Evolutionary conservation across 2,329 filamentous ascomycete genomes (phyloP).

Genomic region (Fusarium nodosum): DNA sequence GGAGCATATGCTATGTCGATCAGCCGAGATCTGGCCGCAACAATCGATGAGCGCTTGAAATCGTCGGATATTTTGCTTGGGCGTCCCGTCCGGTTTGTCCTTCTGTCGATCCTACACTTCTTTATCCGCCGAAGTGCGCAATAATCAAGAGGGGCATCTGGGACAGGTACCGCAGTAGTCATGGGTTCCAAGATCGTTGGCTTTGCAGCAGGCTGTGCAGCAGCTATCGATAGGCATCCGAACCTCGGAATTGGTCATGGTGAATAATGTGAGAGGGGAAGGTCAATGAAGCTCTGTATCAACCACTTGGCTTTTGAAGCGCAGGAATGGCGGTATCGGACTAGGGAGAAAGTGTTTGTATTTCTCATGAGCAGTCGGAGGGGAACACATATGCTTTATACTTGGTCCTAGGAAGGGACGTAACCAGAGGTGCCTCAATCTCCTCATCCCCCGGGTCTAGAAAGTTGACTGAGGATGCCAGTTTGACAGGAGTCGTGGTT

Average conservation of each 20-base stretch:
- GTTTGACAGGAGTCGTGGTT: conserved; percentile 17
- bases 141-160: conserved; percentile 44
- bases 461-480: conserved; percentile 45
- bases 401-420: conserved; percentile 28
- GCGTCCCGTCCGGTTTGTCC: background rate
- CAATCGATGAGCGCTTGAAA: background rate
- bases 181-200: conserved; percentile 52
- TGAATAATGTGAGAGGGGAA: background rate
- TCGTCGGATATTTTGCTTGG: background rate
- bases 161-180: conserved; percentile 53
- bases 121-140: background rate
- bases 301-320: conserved; percentile 5
- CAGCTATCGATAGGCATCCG: conserved; percentile 44
- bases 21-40: background rate
- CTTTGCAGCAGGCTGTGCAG: conserved; percentile 52
- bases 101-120: background rate
- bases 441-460: conserved; percentile 31
- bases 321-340: background rate
- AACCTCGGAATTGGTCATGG: conserved; percentile 42
- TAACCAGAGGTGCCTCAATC: conserved; percentile 37
- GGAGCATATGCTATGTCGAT: background rate
- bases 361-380: conserved; percentile 12
- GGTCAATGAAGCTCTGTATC: conserved; percentile 4
- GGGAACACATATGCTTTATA: conserved; percentile 45
- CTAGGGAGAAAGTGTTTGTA: conserved; percentile 23